phyloP scores from a whole-genome alignment of 2,329 filamentous ascomycete genomes.

The Talaromyces islandicus region DNA sequence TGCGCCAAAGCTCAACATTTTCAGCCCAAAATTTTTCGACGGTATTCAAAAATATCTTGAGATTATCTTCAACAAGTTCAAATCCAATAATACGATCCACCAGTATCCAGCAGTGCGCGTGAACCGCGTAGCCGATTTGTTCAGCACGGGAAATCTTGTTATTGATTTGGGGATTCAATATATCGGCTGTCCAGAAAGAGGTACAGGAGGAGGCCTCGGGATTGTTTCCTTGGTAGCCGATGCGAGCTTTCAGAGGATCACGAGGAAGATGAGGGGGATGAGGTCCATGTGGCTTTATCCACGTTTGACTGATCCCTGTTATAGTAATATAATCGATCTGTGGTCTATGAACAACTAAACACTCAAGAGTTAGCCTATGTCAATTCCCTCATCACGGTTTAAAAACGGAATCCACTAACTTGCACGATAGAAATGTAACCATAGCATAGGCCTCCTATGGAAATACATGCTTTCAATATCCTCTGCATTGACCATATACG shows the following conservation, averaged over 20 bases:
- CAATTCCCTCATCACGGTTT: background rate
- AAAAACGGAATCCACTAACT: background rate
- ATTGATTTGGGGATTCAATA: constrained; percentile 6
- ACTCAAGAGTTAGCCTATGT: background rate
- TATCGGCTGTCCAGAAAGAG: constrained; percentile 3
- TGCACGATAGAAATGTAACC: constrained; percentile 3
- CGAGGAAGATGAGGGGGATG: background rate
- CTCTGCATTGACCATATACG: constrained; percentile 7
- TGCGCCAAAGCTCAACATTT: constrained; percentile 3
- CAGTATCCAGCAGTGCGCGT: constrained; percentile 16
- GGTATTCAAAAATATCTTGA: constrained; percentile 6
- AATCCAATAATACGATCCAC: constrained; percentile 14
- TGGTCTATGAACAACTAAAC: constrained; percentile 7
- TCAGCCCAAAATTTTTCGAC: constrained; percentile 9
- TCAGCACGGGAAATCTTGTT: constrained; percentile 18
- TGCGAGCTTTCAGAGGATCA: constrained; percentile 4
- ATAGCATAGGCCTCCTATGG: constrained; percentile 1
- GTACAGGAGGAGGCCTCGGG: background rate
- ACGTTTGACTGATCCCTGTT: constrained; percentile 4
- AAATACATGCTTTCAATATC: constrained; percentile 9
- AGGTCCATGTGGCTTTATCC: background rate
- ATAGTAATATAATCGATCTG: constrained; percentile 6
- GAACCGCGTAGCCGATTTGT: constrained; percentile 12
- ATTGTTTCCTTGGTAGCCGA: background rate
- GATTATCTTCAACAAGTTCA: constrained; percentile 7